Base-by-base conservation (phyloP, 257 asterid genomes). In the Salvia hispanica region DNA sequence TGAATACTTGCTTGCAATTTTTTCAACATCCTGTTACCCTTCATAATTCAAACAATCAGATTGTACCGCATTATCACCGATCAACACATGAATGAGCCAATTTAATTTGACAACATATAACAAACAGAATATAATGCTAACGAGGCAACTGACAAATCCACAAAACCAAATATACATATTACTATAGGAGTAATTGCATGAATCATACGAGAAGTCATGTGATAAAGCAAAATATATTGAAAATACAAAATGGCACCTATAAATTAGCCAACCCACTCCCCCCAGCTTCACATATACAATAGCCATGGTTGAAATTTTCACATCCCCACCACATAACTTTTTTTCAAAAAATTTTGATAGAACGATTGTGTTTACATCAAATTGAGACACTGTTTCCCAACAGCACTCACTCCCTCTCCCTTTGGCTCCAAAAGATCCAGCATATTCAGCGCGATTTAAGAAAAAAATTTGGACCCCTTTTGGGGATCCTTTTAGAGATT, bases 301-400 rank as follows among this genome's bases (percentile, higher is more conserved):
- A 2, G 31, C 31, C 31, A 25, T 25, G 31, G 31, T 2, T 25
- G 15, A 25, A 52, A 16, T 54, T 52, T 44, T 42, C 58, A 64
- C 54, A 25, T 25, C 3, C 31, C 3, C 61, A 31, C 18, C 60
- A 55, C 2, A 5, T 5, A 25, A 25, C 2, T 55, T 53, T 18
- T 53, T 9, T 8, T 39, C 66, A 43, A 64, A 52, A 39, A 66
- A 46, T 34, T 58, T 67, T 73, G 53, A 43, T 42, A 71, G 59
- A 74, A 61, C 62, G 57, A 57, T 44, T 18, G 36, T 39, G 12
- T 34, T 42, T 44, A 15, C 40, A 61, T 37, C 11, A 62, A 58
- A 71, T 25, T 11, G 69, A 16, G 16, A 34, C 58, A 21, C 56
- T 39, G 72, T 40, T 62, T 67, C 51, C 44, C 67, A 53, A 14